Evolutionary conservation across 225 moss, liverwort and hornwort species (phyloP), one percentile per base, ranked within the genome.

Genomic region (Marchantia polymorpha): DNA sequence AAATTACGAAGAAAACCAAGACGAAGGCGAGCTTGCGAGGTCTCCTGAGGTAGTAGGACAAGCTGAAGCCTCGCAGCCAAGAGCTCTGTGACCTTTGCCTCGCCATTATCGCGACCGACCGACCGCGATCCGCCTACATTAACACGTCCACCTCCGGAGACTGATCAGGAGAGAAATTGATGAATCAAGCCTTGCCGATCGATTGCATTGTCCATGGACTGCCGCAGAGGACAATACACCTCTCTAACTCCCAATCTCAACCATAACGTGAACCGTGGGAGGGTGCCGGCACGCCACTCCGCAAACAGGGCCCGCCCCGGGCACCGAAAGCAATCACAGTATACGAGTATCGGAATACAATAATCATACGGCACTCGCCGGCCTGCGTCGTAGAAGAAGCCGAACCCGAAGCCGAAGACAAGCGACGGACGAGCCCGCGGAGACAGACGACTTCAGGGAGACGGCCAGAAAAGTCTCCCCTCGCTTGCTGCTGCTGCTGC

Each of bases 11-110:
- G 20, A 89, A 26, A 27, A 89, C 52, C 26, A 75, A 83, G 26
- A 87, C 74, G 11, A 89, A 17, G 3, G 83, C 85, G 30, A 91
- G 83, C 46, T 86, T 80, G 83, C 82, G 83, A 0, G 91, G 87
- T 50, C 89, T 87, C 80, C 89, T 84, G 74, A 85, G 14, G 63
- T 83, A 88, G 50, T 86, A 86, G 0, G 89, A 85, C 25, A 89
- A 75, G 71, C 83, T 81, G 81, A 88, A 54, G 78, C 79, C 82
- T 8, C 89, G 86, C 61, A 84, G 80, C 73, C 84, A 84, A n/a
- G 91, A 86, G 69, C 74, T 75, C 69, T 80, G 80, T 23, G 79
- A 51, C 75, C 84, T 83, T 55, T 74, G 79, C 80, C 85, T 78
- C 69, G 85, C 83, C 85, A 85, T 89, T 12, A 80, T 83, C 27